A percentile compares a stretch with the other conserved stretches of the same genome.
These are phyloP conservation scores for Magnolia kwangsiensis DNA, from an alignment of 164 flowering plant genomes.

Conservation along the genomic window DNA sequence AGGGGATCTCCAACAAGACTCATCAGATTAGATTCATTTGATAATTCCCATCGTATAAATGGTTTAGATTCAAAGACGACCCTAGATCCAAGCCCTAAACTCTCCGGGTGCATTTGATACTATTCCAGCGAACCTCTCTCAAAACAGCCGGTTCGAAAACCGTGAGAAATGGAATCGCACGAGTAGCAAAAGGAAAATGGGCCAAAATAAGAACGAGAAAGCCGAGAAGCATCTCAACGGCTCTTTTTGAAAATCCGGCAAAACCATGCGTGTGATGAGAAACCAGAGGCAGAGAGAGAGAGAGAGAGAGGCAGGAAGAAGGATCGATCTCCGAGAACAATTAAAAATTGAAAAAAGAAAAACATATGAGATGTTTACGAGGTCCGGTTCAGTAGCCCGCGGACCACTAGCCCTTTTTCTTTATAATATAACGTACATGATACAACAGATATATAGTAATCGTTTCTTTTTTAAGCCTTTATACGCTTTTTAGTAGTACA, in stretches of 20 bases:
- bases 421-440: not conserved
- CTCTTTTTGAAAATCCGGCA: not conserved
- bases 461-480: not conserved
- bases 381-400: not conserved
- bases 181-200: not conserved
- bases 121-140: not conserved
- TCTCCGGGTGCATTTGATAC: too few relatives aligned
- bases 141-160: not conserved
- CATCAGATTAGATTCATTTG: too few relatives aligned
- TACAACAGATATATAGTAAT: not conserved
- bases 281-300: not conserved
- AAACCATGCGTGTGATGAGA: not conserved
- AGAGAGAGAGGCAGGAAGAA: not conserved
- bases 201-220: not conserved
- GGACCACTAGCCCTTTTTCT: not conserved
- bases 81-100: too few relatives aligned
- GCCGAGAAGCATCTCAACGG: not conserved
- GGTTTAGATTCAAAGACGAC: too few relatives aligned
- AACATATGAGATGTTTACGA: not conserved
- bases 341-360: not conserved
- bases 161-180: not conserved
- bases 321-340: not conserved
- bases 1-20: too few relatives aligned
- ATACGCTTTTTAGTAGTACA: constrained; percentile 24
- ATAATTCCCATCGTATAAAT: too few relatives aligned